Base-by-base conservation (phyloP, 257 asterid species). In the Solanum appendiculatum region DNA sequence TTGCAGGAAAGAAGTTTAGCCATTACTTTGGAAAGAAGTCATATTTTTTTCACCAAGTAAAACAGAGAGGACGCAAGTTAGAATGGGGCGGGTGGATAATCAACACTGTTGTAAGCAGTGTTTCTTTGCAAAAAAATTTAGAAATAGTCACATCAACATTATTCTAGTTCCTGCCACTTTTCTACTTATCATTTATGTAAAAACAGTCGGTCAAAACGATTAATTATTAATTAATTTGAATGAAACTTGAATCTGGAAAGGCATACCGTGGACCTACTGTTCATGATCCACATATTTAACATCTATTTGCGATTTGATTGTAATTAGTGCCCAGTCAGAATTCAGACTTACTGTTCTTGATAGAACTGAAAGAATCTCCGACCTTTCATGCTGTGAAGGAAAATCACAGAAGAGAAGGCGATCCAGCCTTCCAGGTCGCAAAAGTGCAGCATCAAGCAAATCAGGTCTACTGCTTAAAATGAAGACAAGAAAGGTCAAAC, bases 391-490 rank as follows among this genome's bases (percentile, higher is more conserved):
- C 58, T 18, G 92, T 15, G 99, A 92, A 44, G 98, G 99, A 88
- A 97, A 96, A 92, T 97, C 98, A 84, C 99, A 96, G 92, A 95
- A 96, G 89, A 97, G 93, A 86, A 96, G 99, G 78, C 98, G 93
- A 88, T 96, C 99, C 88, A 95, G 93, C 91, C 99, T 94, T 89
- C 99, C 99, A 74, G 99, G 99, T 82, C 99, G 94, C 82, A 97
- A 85, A 88, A 97, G 99, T 78, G 99, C 99, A 92, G 98, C 99
- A 94, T 97, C 99, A 86, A 97, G 99, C 93, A 97, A 90, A 92
- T 97, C 99, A 18, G 99, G 99, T 77, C 99, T 94, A 92, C 99
- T 94, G 87, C 88, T 75, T 34, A 64, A 44, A 51, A 86, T 90
- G 82, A 86, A 90, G 84, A 66, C 84, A 70, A 25, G 34, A 81